phyloP scores from a whole-genome alignment of 2,329 filamentous ascomycete genomes.

The Fusarium secorum region DNA sequence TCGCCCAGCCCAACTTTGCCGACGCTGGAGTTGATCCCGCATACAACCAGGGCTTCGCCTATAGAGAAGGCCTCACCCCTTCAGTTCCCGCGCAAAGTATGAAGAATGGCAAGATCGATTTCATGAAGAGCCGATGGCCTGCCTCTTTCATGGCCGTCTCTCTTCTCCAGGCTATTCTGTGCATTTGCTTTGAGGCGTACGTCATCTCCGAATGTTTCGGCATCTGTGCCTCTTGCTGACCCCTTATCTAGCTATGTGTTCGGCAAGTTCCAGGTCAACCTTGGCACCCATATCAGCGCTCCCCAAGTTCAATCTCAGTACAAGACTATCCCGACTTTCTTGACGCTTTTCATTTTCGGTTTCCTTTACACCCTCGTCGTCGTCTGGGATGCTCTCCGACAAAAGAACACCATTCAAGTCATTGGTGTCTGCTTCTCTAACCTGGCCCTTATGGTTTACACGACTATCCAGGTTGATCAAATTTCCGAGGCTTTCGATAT shows the following conservation, averaged over 20 bases:
- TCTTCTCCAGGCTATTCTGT: constrained; percentile 78
- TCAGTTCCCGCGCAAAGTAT: constrained; percentile 46
- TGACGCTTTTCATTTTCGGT: constrained; percentile 96
- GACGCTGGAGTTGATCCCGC: constrained; percentile 44
- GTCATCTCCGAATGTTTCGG: constrained; percentile 45
- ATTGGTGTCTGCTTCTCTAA: constrained; percentile 96
- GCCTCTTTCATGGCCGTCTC: constrained; percentile 82
- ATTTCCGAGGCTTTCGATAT: constrained; percentile 75
- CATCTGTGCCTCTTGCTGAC: constrained; percentile 18
- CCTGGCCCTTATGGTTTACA: constrained; percentile 88
- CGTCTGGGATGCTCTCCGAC: constrained; percentile 89
- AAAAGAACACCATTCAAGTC: constrained; percentile 98
- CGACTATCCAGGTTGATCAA: constrained; percentile 90
- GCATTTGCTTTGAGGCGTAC: constrained; percentile 86
- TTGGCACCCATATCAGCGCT: constrained; percentile 53
- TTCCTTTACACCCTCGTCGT: constrained; percentile 91
- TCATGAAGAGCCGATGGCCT: constrained; percentile 86
- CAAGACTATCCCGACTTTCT: constrained; percentile 88
- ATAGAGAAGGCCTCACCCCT: constrained; percentile 48
- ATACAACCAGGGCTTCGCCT: constrained; percentile 49
- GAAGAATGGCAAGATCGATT: constrained; percentile 63
- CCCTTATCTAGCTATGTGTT: constrained; percentile 77
- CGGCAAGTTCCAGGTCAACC: constrained; percentile 77
- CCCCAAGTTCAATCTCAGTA: constrained; percentile 59
- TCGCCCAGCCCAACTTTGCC: constrained; percentile 43